Conservation (phyloP, 331 rosid species). For the Erythrophleum ivorense region DNA sequence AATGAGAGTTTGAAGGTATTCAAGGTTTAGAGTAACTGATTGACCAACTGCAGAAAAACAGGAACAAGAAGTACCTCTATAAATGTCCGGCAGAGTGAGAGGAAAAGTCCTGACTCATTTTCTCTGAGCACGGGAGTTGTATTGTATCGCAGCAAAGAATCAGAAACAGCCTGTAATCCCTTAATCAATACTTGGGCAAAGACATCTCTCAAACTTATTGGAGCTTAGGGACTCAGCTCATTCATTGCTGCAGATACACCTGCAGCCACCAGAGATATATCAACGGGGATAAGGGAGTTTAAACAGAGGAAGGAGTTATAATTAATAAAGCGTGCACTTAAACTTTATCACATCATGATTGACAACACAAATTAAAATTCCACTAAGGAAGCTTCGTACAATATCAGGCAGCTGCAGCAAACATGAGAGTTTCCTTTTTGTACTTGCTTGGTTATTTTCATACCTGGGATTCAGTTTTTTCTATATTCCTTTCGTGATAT, state of each 20-base stretch:
- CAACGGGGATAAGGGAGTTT: conserved; percentile 27
- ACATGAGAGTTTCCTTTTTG: background rate
- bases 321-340: background rate
- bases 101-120: conserved; percentile 91
- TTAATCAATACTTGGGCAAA: conserved; percentile 84
- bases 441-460: too few relatives aligned
- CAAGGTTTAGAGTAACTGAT: conserved; percentile 6
- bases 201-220: conserved; percentile 78
- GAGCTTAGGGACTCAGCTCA: conserved; percentile 96
- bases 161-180: conserved; percentile 81
- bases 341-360: conserved; percentile 24
- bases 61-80: conserved; percentile 64
- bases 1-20: conserved; percentile 35
- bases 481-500: background rate
- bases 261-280: conserved; percentile 56
- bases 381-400: background rate
- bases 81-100: conserved; percentile 91
- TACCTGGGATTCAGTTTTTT: background rate
- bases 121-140: conserved; percentile 82
- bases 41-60: conserved; percentile 12
- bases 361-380: background rate
- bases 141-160: conserved; percentile 81
- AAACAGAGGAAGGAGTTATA: background rate
- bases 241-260: conserved; percentile 98
- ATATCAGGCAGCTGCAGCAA: conserved; percentile 5